Percentiles rank a stretch among this genome's conserved stretches.
phyloP scores from a whole-genome alignment of 495 filamentous ascomycete genomes.

The Xylaria curta region DNA sequence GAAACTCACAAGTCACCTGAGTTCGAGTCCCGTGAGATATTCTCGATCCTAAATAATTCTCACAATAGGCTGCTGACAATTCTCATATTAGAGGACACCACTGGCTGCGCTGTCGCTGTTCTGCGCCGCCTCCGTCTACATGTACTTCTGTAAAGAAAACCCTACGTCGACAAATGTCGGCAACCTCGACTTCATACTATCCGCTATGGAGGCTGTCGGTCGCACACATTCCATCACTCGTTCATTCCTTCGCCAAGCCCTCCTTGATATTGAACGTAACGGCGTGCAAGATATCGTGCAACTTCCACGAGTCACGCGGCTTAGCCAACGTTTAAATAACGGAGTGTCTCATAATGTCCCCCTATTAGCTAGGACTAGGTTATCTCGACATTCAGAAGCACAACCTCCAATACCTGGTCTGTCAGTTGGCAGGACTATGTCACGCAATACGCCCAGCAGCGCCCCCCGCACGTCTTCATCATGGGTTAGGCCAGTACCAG shows the following conservation, averaged over 20 bases:
- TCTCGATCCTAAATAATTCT: neutral
- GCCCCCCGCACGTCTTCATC: neutral
- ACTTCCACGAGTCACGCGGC: slow-evolving; percentile 26
- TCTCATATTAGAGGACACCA: slow-evolving; percentile 42
- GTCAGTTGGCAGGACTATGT: slow-evolving; percentile 32
- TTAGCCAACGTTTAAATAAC: slow-evolving; percentile 11
- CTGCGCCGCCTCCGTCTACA: slow-evolving; percentile 49
- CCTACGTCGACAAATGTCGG: slow-evolving; percentile 38
- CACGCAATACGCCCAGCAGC: neutral
- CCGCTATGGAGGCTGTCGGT: slow-evolving; percentile 47
- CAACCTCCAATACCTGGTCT: slow-evolving; percentile 45
- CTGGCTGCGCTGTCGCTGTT: slow-evolving; percentile 51
- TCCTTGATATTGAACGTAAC: slow-evolving; percentile 48
- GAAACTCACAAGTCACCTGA: slow-evolving; percentile 43
- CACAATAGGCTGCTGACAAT: neutral
- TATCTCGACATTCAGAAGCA: slow-evolving; percentile 39
- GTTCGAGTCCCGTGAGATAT: slow-evolving; percentile 33
- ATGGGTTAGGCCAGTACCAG: neutral
- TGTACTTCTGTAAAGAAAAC: slow-evolving; percentile 38
- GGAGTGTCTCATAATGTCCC: slow-evolving; percentile 45
- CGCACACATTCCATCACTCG: slow-evolving; percentile 46
- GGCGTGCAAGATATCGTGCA: slow-evolving; percentile 36
- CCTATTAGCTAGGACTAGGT: slow-evolving; percentile 43
- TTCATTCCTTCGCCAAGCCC: slow-evolving; percentile 48
- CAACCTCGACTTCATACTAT: slow-evolving; percentile 49